Conservation (phyloP, 768 basidiomycete genomes). For the Hydnomerulius pinastri region DNA sequence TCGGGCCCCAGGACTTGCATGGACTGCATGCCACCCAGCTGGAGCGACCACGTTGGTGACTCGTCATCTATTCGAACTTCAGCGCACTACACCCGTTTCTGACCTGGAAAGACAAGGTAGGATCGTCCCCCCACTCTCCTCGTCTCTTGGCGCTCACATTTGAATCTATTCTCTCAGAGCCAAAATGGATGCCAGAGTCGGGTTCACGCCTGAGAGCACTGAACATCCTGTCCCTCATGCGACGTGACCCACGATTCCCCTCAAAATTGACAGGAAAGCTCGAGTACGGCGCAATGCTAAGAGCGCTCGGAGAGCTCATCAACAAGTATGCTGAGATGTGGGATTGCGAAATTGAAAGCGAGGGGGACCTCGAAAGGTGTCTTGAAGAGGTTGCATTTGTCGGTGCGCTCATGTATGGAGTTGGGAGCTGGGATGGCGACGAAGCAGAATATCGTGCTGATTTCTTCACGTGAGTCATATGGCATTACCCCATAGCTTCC, state of each 20-base stretch:
- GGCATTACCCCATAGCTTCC: neutral
- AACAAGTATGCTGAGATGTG: slow-evolving; percentile 41
- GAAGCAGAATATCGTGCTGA: slow-evolving; percentile 49
- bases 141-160: slow-evolving; percentile 21
- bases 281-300: slow-evolving; percentile 17
- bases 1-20: slow-evolving; percentile 55
- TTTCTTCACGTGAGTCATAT: slow-evolving; percentile 53
- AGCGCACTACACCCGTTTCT: slow-evolving; percentile 5
- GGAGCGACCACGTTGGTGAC: slow-evolving; percentile 32
- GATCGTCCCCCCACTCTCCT: slow-evolving; percentile 17
- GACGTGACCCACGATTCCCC: slow-evolving; percentile 40
- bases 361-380: slow-evolving; percentile 43
- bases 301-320: slow-evolving; percentile 35
- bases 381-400: slow-evolving; percentile 60
- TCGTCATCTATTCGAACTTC: slow-evolving; percentile 17
- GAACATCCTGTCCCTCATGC: slow-evolving; percentile 48
- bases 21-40: slow-evolving; percentile 46
- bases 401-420: slow-evolving; percentile 50
- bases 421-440: slow-evolving; percentile 45
- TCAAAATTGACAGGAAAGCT: neutral
- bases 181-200: neutral
- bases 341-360: slow-evolving; percentile 35
- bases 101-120: slow-evolving; percentile 8
- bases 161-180: neutral
- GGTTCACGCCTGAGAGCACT: slow-evolving; percentile 30